phyloP scores from a whole-genome alignment of 2,329 filamentous ascomycete genomes.

The Colletotrichum euphorbiae region DNA sequence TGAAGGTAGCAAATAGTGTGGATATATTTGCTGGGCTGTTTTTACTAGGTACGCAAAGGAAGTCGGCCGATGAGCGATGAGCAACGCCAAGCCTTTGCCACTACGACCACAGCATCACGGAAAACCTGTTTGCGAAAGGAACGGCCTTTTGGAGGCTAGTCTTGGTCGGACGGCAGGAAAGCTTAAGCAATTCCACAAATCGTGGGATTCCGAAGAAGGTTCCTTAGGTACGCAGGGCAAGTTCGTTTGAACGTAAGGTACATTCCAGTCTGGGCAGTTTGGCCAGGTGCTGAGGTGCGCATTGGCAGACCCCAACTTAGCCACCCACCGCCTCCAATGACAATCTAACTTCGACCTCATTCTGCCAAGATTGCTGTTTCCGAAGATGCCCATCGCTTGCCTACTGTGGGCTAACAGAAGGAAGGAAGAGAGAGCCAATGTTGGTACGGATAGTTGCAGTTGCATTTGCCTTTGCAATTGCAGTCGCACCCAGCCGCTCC shows the following conservation, averaged over 20 bases:
- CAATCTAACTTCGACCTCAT: constrained; percentile 13
- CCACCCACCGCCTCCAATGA: not conserved
- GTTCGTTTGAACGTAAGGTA: constrained; percentile 15
- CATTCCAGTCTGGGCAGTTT: not conserved
- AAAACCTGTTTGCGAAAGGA: constrained; percentile 41
- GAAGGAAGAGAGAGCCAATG: not conserved
- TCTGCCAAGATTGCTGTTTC: not conserved
- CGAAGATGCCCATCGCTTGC: no score
- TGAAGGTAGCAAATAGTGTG: constrained; percentile 6
- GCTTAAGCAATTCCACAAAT: constrained; percentile 28
- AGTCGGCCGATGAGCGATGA: constrained; percentile 28
- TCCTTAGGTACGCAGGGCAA: not conserved
- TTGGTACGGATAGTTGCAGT: no score
- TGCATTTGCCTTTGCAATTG: no score
- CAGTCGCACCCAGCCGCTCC: not conserved
- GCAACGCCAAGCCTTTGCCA: constrained; percentile 38
- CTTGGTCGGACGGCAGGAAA: constrained; percentile 35
- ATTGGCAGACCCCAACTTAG: not conserved
- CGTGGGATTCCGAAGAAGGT: not conserved
- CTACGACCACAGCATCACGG: constrained; percentile 26
- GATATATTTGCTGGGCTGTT: constrained; percentile 20
- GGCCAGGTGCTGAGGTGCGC: not conserved
- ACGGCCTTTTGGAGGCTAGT: constrained; percentile 32
- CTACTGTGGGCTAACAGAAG: no score
- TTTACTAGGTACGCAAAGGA: constrained; percentile 4